Evolutionary conservation across 2,329 filamentous ascomycete species (phyloP), one percentile per base, ranked within the genome.

Genomic region (Alternaria alternata): DNA sequence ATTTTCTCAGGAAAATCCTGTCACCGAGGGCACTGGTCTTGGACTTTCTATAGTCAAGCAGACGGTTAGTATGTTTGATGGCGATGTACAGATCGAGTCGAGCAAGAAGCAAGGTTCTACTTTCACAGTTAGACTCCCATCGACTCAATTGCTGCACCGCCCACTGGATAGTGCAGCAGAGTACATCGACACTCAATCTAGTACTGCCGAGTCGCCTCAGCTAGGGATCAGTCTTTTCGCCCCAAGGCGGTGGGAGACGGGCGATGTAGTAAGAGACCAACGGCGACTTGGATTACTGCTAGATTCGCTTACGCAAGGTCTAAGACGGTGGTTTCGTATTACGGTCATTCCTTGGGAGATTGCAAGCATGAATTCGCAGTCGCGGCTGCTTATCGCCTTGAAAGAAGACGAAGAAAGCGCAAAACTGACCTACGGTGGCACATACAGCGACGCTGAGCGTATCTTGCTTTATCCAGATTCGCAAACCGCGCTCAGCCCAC

Each of bases 11-110:
- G 57, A 59, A 18, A 52, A 59, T 26, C 57, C 52, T 14, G 20
- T 51, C 1, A 47, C 54, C 2, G 57, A 59, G 26, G 57, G 57
- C 2, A 59, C 57, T 5, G 52, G 57, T 16, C 57, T 59, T 16
- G 57, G 57, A n/a, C 57, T 59, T 34, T 56, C 52, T 5, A 59
- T 59, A 39, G 57, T 59, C 24, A 59, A 59, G 46, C 52, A 47
- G 20, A 59, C 57, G 5, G 22, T 41, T n/a, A 56, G 18, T 46
- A 54, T 54, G 24, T 24, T 59, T 1, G 26, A 39, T 12, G 57
- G 57, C 7, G 38, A 55, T 26, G 24, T 59, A 5, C 30, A 34
- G 16, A 47, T 59, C 14, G 57, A 59, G 12, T 59, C 57, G 3
- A 51, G 43, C 18, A 54, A 56, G 20, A 34, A 20, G 43, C 39